Base-by-base conservation (phyloP, 805 yeast genomes). In the Kuraishia molischiana region DNA sequence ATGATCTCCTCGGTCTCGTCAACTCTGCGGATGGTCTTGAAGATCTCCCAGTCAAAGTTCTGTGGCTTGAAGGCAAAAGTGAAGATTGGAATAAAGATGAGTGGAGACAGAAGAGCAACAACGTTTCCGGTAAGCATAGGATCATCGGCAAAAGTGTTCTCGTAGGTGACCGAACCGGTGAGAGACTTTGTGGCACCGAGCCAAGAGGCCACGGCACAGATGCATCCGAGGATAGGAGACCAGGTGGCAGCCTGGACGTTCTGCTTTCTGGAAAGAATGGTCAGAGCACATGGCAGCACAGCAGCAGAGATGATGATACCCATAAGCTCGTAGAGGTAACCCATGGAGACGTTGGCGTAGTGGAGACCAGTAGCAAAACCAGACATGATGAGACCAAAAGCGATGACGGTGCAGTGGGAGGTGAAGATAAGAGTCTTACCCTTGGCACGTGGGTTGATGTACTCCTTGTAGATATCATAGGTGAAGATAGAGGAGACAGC, bases 71-170 rank as follows among this genome's bases (percentile, higher is more conserved):
- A 79, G 3, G 59, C 61, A 29, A 67, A 63, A 0, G 92, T 81
- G 38, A 86, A 62, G 8, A 79, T 51, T 20, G 94, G 87, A 35
- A 78, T 63, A 39, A 78, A 67, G 14, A 86, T 57, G 14, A 73
- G 51, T 8, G 95, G 95, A 2, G 89, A 72, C 38, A 77, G 64
- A 43, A 87, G 61, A 0, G 95, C 90, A 37, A 85, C 87, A 34
- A 85, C 77, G 57, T 87, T 87, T 42, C 95, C 96, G 3, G 80
- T 78, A 44, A 86, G 67, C 96, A 89, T 89, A 30, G 96, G 82
- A 53, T 84, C 72, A 56, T 89, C 95, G 44, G 69, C 73, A 46
- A 90, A 92, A n/a, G 94, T 76, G 37, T 42, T 40, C 57, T 66
- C 61, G 33, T 69, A 69, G 5, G 69, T 69, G 32, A 72, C 60